phyloP scores from a whole-genome alignment of 2,329 filamentous ascomycete species.

The Colletotrichum cordylinicola region DNA sequence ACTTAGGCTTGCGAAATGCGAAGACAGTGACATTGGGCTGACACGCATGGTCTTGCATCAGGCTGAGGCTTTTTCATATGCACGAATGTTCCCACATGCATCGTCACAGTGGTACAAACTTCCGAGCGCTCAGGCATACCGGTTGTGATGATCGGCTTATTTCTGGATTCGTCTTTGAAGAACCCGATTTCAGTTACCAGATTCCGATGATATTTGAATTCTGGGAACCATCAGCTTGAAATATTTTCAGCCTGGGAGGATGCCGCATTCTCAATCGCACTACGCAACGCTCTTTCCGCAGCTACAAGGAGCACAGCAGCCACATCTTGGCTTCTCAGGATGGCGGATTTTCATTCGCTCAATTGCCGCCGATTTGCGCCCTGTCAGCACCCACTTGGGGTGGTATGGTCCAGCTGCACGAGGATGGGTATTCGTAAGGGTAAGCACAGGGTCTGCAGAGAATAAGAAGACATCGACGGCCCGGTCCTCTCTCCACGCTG shows the following conservation, averaged over 20 bases:
- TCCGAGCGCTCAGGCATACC: too few species aligned
- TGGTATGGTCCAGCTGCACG: neutral
- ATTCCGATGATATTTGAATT: accelerated
- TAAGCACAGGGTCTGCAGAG: neutral
- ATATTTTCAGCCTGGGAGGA: neutral
- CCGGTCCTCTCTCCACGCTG: neutral
- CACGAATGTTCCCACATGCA: too few species aligned
- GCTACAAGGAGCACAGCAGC: neutral
- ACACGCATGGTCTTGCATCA: too few species aligned
- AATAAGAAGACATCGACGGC: neutral
- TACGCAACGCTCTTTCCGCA: neutral
- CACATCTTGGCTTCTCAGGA: neutral
- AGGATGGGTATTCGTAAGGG: neutral
- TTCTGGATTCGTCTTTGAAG: neutral
- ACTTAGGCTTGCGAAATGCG: too few species aligned
- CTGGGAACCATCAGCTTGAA: accelerated
- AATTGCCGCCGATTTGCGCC: neutral
- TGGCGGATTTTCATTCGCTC: neutral
- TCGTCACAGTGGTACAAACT: too few species aligned
- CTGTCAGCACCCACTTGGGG: neutral
- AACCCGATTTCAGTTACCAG: neutral
- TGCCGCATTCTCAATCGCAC: neutral
- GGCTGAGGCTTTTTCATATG: too few species aligned
- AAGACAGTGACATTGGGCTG: too few species aligned
- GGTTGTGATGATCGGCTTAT: too few species aligned